Evolutionary conservation across 805 yeast genomes (phyloP).

Genomic region (Tetrapisispora namnaoensis): DNA sequence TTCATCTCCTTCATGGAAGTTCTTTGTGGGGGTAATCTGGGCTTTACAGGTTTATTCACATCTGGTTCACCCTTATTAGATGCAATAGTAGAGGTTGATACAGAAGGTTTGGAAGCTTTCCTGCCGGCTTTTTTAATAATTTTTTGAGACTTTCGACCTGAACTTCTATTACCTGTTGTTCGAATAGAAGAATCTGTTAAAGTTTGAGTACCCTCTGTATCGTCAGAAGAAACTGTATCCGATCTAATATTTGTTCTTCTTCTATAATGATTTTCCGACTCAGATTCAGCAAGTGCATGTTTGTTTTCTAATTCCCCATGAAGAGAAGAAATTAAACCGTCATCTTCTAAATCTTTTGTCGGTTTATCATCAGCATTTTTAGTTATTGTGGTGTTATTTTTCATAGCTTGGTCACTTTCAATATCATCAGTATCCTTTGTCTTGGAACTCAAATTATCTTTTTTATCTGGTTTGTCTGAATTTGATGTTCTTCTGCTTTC

Average conservation of each 20-base stretch:
- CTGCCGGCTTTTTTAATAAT: slow-evolving; percentile 8
- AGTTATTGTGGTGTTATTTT: not conserved
- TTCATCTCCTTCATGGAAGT: slow-evolving; percentile 76
- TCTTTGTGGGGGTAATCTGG: slow-evolving; percentile 71
- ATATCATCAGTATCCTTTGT: not conserved
- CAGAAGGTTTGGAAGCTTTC: slow-evolving; percentile 10
- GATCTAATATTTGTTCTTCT: not conserved
- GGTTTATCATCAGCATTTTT: not conserved
- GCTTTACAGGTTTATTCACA: slow-evolving; percentile 65
- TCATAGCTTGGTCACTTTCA: not conserved
- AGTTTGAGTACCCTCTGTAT: not conserved
- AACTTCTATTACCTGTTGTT: not conserved
- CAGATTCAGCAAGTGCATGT: not conserved
- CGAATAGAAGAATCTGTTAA: not conserved
- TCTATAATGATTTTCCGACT: not conserved
- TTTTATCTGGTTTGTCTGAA: slow-evolving; percentile 7
- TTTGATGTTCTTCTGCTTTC: slow-evolving; percentile 33
- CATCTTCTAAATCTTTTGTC: not conserved
- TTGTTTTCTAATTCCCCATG: not conserved
- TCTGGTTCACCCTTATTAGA: slow-evolving; percentile 33
- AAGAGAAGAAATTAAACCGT: not conserved
- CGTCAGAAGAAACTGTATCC: not conserved
- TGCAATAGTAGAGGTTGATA: slow-evolving; percentile 10
- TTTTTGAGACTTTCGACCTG: slow-evolving; percentile 7
- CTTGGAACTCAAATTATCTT: not conserved